phyloP scores from a whole-genome alignment of 2,329 filamentous ascomycete species.

The Aspergillus caelatus region DNA sequence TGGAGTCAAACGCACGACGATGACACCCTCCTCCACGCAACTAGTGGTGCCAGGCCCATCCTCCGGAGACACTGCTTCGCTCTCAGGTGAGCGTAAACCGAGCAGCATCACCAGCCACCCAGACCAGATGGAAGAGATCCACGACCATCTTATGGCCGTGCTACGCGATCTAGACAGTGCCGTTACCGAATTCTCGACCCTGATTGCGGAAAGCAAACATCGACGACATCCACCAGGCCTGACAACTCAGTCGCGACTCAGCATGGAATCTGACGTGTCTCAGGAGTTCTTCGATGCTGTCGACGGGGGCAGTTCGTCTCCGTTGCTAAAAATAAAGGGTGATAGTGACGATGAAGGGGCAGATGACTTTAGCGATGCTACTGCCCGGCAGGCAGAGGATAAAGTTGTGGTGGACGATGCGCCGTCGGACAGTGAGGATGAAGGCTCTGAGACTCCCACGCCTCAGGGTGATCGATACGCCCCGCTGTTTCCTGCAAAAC shows the following conservation, averaged over 20 bases:
- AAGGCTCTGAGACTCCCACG: constrained; percentile 48
- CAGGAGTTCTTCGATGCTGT: constrained; percentile 97
- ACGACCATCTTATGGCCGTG: constrained; percentile 83
- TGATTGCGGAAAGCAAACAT: constrained; percentile 79
- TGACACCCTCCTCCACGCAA: constrained; percentile 52
- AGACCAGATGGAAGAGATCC: constrained; percentile 66
- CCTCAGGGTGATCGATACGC: constrained; percentile 39
- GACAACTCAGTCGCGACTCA: constrained; percentile 61
- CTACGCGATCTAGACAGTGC: constrained; percentile 82
- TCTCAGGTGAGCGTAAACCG: constrained; percentile 37
- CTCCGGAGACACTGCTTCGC: constrained; percentile 27
- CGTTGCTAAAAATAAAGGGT: constrained; percentile 74
- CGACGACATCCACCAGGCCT: constrained; percentile 63
- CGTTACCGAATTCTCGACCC: constrained; percentile 75
- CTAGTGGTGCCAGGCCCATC: constrained; percentile 51
- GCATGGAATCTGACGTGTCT: constrained; percentile 77
- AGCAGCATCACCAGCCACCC: constrained; percentile 34
- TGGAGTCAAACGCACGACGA: constrained; percentile 48
- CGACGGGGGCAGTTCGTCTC: constrained; percentile 63
- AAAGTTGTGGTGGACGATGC: constrained; percentile 58
- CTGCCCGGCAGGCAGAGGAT: constrained; percentile 60
- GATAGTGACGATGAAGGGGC: constrained; percentile 70
- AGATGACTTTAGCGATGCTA: constrained; percentile 28
- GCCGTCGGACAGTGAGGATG: constrained; percentile 64
- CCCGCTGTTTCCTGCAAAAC: constrained; percentile 71